phyloP scores from a whole-genome alignment of 192 early-diverging fungal species.

The Mortierella hygrophila region DNA sequence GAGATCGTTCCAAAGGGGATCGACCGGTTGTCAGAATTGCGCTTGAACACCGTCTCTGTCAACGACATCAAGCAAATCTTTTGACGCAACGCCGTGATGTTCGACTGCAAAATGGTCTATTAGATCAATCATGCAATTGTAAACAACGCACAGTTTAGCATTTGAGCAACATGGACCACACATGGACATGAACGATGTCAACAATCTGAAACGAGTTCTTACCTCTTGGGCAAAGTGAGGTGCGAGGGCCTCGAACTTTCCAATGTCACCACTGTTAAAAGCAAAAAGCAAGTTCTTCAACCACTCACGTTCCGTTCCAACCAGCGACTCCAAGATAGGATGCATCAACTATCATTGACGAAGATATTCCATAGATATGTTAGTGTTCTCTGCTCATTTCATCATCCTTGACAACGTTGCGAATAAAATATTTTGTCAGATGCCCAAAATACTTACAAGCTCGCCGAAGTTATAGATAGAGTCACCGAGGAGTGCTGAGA shows the following conservation, averaged over 20 bases:
- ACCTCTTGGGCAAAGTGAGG: conserved; percentile 53
- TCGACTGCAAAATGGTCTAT: conserved; percentile 85
- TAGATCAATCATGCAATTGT: not conserved
- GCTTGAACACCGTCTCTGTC: conserved; percentile 94
- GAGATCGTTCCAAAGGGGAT: conserved; percentile 89
- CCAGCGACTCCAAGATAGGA: conserved; percentile 84
- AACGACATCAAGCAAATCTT: conserved; percentile 98
- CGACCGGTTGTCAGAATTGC: conserved; percentile 77
- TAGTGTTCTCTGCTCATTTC: not conserved
- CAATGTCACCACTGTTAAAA: conserved; percentile 96
- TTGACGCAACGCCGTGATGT: conserved; percentile 84
- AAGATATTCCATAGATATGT: not conserved
- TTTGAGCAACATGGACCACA: too few relatives aligned
- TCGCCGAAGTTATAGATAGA: conserved; percentile 99
- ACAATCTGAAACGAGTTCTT: not conserved
- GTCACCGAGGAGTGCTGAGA: conserved; percentile 94
- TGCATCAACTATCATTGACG: conserved; percentile 80
- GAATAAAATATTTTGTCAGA: not conserved
- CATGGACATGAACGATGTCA: too few relatives aligned
- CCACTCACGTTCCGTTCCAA: conserved; percentile 87
- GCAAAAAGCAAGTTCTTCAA: conserved; percentile 86
- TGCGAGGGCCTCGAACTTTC: conserved; percentile 87
- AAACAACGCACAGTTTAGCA: not conserved
- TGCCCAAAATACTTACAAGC: conserved; percentile 70
- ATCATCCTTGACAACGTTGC: not conserved